phyloP scores from a whole-genome alignment of 148 eudicot genomes.

The Arctostaphylos glauca region DNA sequence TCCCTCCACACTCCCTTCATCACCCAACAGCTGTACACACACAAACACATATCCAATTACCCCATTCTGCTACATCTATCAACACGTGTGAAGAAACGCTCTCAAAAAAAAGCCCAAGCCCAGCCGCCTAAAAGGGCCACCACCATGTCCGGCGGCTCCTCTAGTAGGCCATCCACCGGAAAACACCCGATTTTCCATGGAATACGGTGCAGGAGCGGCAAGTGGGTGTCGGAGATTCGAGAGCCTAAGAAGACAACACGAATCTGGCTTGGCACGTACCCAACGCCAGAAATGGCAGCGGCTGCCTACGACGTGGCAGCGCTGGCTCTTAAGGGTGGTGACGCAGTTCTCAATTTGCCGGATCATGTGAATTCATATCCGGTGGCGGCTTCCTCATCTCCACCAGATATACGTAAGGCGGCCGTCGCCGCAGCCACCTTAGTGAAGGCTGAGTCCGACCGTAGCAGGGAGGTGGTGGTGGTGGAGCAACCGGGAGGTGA shows the following conservation, averaged over 20 bases:
- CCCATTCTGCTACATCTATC: background rate
- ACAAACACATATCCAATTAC: background rate
- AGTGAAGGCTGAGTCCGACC: background rate
- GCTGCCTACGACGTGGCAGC: slow-evolving; percentile 49
- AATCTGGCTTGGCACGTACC: slow-evolving; percentile 48
- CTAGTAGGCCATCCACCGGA: background rate
- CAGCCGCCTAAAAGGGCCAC: background rate
- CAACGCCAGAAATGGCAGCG: slow-evolving; percentile 48
- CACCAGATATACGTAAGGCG: slow-evolving; percentile 27
- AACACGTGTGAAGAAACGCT: background rate
- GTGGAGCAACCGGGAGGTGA: background rate
- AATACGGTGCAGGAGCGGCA: slow-evolving; percentile 40
- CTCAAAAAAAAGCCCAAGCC: background rate
- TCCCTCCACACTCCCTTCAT: background rate
- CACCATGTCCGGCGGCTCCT: background rate
- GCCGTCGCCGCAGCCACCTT: slow-evolving; percentile 23
- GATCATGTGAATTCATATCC: slow-evolving; percentile 9
- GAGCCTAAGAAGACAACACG: slow-evolving; percentile 43
- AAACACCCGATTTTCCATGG: slow-evolving; percentile 35
- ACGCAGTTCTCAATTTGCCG: slow-evolving; percentile 33
- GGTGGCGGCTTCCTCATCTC: slow-evolving; percentile 24
- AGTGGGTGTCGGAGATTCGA: slow-evolving; percentile 54
- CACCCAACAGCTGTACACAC: background rate
- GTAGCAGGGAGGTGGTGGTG: background rate
- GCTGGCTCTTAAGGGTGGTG: slow-evolving; percentile 32